Base-by-base conservation (phyloP, 1,284 basidiomycete species). In the Cryptococcus amylolentus region DNA sequence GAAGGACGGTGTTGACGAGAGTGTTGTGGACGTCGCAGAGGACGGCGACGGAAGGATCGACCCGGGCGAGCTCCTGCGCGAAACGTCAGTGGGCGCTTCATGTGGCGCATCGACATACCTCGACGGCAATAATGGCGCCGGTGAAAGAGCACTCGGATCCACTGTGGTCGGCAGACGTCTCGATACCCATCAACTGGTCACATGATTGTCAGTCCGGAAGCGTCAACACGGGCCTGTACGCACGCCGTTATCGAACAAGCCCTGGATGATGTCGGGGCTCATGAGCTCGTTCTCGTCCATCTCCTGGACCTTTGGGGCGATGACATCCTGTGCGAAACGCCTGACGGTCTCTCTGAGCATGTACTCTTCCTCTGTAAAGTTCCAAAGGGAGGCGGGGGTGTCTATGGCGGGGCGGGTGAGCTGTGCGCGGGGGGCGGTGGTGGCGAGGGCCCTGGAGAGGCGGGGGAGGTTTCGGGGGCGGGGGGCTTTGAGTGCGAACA, bases 201-300 rank as follows among this genome's bases (percentile, higher is more conserved):
- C 40, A 38, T 40, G 13, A 23, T 23, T 12, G 41, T 58, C 23
- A 49, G 56, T 44, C 16, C 13, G 16, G 48, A 27, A 3, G 31
- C 7, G 16, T 23, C 37, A n/a, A n/a, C n/a, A 28, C 26, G 6
- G 38, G 37, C 23, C 23, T 38, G 27, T 12, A 79, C 87, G 66
- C 72, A 97, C 91, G 35, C 95, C 95, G 79, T 97, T 91, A 58
- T 97, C 92, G 63, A 97, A 98, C 20, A 98, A 83, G 0, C 87
- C 91, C 70, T 90, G 83, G 73, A 98, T 91, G 68, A 98, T 79
- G 2, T 79, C 71, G 1, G 89, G 86, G 75, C 97, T 92, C 96
- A 99, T 98, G 69, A 80, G 81, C 78, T 99, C 96, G 52, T 87
- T 88, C 81, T 99, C 95, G 75, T 99, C 95, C 96, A 99, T 99